phyloP scores from a whole-genome alignment of 345 rosid genomes.

The Salix udensis region DNA sequence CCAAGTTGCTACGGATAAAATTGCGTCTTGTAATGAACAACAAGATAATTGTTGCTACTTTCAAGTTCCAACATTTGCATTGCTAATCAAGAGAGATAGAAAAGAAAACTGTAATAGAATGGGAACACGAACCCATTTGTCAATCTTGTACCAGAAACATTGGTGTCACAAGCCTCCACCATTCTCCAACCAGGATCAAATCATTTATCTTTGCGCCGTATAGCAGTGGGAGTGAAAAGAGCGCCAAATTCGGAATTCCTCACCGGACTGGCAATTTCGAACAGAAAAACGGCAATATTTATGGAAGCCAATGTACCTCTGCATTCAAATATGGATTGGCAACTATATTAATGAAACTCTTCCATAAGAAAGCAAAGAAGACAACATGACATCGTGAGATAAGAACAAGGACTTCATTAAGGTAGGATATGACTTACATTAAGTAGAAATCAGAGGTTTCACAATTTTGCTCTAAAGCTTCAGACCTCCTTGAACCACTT shows the following conservation, averaged over 20 bases:
- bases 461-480: constrained; percentile 31
- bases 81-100: neutral
- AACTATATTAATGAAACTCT: neutral
- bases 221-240: constrained; percentile 62
- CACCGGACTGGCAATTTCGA: constrained; percentile 76
- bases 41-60: too few relatives aligned
- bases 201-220: constrained; percentile 89
- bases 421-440: constrained; percentile 38
- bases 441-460: constrained; percentile 62
- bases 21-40: too few relatives aligned
- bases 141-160: constrained; percentile 99
- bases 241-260: constrained; percentile 55
- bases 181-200: constrained; percentile 78
- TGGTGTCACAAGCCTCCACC: constrained; percentile 98
- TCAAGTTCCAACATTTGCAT: neutral
- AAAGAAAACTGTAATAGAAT: constrained; percentile 30
- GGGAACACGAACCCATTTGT: constrained; percentile 77
- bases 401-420: neutral
- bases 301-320: constrained; percentile 66
- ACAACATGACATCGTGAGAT: neutral
- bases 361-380: too few relatives aligned
- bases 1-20: too few relatives aligned
- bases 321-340: constrained; percentile 24
- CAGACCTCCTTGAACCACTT: constrained; percentile 22
- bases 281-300: constrained; percentile 74